Evolutionary conservation across 768 basidiomycete genomes (phyloP).

Genomic region (Panaeolus papilionaceus): DNA sequence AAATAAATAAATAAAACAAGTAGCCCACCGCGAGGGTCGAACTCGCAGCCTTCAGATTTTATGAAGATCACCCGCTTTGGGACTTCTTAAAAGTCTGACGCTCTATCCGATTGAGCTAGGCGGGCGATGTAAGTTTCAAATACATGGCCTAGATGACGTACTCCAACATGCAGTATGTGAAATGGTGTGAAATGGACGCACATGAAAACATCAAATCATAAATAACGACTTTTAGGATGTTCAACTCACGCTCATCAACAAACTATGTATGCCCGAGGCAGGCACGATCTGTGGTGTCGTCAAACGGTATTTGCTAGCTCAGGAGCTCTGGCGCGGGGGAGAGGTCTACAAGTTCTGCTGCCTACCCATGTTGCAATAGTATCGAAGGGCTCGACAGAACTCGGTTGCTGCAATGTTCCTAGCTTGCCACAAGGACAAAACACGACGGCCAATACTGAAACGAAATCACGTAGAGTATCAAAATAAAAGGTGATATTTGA

Average conservation of each 20-base stretch:
- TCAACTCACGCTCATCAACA: background rate
- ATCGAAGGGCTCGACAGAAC: too few relatives aligned
- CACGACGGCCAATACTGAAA: too few relatives aligned
- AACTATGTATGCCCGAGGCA: too few relatives aligned
- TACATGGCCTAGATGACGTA: background rate
- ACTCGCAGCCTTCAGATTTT: conserved; percentile 82
- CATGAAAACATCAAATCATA: background rate
- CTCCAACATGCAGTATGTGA: background rate
- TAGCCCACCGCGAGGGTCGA: conserved; percentile 87
- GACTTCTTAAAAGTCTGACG: conserved; percentile 54
- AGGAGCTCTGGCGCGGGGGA: too few relatives aligned
- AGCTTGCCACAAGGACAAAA: too few relatives aligned
- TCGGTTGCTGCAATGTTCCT: too few relatives aligned
- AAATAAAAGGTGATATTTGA: background rate
- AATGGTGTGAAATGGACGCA: conserved; percentile 2
- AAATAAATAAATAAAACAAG: background rate
- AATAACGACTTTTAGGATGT: background rate
- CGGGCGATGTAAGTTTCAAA: conserved; percentile 39
- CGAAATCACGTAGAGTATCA: background rate
- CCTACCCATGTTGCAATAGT: too few relatives aligned
- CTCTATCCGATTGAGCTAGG: conserved; percentile 73
- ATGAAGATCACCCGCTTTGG: conserved; percentile 16
- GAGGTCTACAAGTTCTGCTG: too few relatives aligned
- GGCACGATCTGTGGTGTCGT: too few relatives aligned
- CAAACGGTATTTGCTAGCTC: too few relatives aligned